These are phyloP conservation scores for Didymella exigua DNA, from an alignment of 2,329 filamentous ascomycete genomes.

Conservation along the genomic window DNA sequence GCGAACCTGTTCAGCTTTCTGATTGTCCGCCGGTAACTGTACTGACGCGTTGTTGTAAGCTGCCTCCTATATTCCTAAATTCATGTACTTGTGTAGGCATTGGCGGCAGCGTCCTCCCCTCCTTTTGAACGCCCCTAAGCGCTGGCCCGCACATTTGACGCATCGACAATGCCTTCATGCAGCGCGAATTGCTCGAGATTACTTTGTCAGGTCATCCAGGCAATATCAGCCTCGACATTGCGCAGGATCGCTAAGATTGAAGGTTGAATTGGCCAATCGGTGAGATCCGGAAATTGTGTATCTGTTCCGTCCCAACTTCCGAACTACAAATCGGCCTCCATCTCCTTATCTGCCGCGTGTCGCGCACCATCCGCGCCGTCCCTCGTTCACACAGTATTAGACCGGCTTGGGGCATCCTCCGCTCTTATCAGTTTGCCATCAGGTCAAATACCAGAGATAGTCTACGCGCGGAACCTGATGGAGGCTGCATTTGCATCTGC, in stretches of 20 bases:
- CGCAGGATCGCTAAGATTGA: not conserved
- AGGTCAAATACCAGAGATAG: not conserved
- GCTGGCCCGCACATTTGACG: not conserved
- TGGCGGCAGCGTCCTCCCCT: not conserved
- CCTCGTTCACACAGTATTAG: not conserved
- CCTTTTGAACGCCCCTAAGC: not conserved
- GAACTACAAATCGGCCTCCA: slow-evolving; percentile 6
- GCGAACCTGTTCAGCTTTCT: too few relatives aligned
- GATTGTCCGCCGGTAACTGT: too few relatives aligned
- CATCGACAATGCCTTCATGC: not conserved
- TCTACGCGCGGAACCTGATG: not conserved
- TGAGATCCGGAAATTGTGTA: not conserved
- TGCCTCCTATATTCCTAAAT: not conserved
- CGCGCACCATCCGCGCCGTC: not conserved
- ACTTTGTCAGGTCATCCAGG: not conserved
- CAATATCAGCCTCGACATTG: not conserved
- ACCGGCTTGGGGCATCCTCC: not conserved
- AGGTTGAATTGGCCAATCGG: not conserved
- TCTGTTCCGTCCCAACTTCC: slow-evolving; percentile 8
- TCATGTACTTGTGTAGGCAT: not conserved
- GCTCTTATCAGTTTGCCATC: slow-evolving; percentile 3
- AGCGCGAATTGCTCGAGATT: not conserved
- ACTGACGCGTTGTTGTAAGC: not conserved
- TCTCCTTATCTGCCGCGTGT: slow-evolving; percentile 10
- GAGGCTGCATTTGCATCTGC: not conserved